These are phyloP conservation scores for Exophiala dermatitidis DNA, from an alignment of 2,329 filamentous ascomycete genomes.

Conservation along the genomic window DNA sequence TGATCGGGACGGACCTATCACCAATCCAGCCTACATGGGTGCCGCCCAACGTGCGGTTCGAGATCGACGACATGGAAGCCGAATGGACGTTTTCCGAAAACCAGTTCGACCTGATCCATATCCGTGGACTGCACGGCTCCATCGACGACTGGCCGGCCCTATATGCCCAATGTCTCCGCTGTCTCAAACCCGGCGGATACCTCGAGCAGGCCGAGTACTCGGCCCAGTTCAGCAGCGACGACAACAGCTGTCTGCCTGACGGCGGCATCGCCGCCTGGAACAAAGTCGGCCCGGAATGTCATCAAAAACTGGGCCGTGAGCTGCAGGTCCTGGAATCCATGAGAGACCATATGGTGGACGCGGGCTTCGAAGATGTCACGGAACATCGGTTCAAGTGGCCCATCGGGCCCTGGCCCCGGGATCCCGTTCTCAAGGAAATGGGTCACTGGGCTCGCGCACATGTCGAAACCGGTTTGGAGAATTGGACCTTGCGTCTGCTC, in stretches of 20 bases:
- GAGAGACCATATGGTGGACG: slow-evolving; percentile 28
- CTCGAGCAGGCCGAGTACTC: slow-evolving; percentile 32
- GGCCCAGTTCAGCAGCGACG: slow-evolving; percentile 24
- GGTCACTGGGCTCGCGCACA: slow-evolving; percentile 28
- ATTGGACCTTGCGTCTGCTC: slow-evolving; percentile 31
- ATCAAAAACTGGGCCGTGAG: slow-evolving; percentile 30
- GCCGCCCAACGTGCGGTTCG: slow-evolving; percentile 50
- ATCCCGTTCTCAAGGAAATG: slow-evolving; percentile 29
- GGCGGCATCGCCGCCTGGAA: slow-evolving; percentile 28
- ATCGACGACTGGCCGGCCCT: slow-evolving; percentile 48
- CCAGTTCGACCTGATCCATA: slow-evolving; percentile 56
- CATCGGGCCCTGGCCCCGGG: slow-evolving; percentile 30
- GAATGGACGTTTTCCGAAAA: slow-evolving; percentile 49
- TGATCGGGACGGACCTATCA: slow-evolving; percentile 28
- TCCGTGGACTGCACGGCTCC: slow-evolving; percentile 50
- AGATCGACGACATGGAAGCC: slow-evolving; percentile 53
- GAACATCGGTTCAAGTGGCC: slow-evolving; percentile 30
- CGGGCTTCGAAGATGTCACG: slow-evolving; percentile 30
- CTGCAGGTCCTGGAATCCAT: slow-evolving; percentile 26
- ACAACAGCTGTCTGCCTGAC: slow-evolving; percentile 32
- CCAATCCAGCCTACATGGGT: slow-evolving; percentile 35
- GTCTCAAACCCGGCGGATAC: slow-evolving; percentile 37
- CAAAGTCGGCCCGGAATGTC: slow-evolving; percentile 29
- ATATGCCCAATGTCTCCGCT: slow-evolving; percentile 24
- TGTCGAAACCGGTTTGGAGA: slow-evolving; percentile 30